Conservation (phyloP, 2,329 filamentous ascomycete genomes). For the Penicillium nordicum region DNA sequence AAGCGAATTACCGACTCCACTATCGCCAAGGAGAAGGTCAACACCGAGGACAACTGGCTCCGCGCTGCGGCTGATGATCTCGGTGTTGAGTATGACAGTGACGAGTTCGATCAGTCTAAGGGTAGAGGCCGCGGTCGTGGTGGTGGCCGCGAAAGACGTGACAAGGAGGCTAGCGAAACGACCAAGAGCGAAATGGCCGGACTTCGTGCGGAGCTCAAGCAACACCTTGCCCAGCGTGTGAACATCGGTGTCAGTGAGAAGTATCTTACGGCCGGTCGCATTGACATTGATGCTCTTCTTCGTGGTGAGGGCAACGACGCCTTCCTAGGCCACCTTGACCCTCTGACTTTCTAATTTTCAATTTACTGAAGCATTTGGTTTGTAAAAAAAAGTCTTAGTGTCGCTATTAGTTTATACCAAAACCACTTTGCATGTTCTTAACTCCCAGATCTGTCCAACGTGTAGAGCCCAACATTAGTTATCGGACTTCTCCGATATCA, state of each 20-base stretch:
- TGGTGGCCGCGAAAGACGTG: slow-evolving; percentile 68
- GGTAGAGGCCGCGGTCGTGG: slow-evolving; percentile 70
- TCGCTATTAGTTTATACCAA: slow-evolving; percentile 13
- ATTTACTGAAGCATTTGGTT: neutral
- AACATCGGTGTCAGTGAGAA: slow-evolving; percentile 85
- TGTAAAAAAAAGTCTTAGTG: slow-evolving; percentile 5
- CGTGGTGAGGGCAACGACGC: slow-evolving; percentile 62
- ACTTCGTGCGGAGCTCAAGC: slow-evolving; percentile 68
- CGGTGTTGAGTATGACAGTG: slow-evolving; percentile 88
- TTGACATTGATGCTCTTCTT: slow-evolving; percentile 74
- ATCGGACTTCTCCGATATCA: slow-evolving; percentile 1
- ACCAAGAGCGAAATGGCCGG: slow-evolving; percentile 70
- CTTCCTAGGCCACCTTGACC: slow-evolving; percentile 59
- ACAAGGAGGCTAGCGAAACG: slow-evolving; percentile 64
- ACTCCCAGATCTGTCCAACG: neutral
- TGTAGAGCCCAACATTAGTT: neutral
- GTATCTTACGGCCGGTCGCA: slow-evolving; percentile 77
- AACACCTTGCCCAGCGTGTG: slow-evolving; percentile 67
- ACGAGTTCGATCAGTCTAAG: slow-evolving; percentile 70
- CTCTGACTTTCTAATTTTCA: slow-evolving; percentile 37
- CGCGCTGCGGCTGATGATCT: slow-evolving; percentile 82
- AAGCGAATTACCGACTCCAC: slow-evolving; percentile 80
- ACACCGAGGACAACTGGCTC: slow-evolving; percentile 80
- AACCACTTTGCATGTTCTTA: neutral
- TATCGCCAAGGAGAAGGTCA: slow-evolving; percentile 82